phyloP scores from a whole-genome alignment of 225 moss, liverwort and hornwort genomes.

The Thuidium tamariscinum region DNA sequence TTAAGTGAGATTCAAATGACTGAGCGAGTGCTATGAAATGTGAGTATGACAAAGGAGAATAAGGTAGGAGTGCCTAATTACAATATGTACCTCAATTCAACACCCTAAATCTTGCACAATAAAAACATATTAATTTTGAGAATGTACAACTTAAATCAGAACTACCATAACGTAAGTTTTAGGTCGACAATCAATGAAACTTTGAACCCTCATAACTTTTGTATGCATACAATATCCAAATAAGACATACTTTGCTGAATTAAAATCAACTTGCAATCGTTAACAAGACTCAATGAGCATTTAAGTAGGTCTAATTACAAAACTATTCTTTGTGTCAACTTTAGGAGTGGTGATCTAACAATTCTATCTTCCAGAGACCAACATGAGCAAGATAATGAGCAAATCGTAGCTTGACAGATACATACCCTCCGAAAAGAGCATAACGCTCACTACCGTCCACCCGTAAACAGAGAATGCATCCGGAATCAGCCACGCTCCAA shows the following conservation, averaged over 20 bases:
- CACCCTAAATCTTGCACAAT: not conserved
- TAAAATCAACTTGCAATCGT: not conserved
- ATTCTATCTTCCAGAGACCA: not conserved
- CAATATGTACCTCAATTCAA: not conserved
- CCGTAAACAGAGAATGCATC: conserved; percentile 58
- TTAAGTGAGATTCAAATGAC: not conserved
- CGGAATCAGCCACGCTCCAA: conserved; percentile 68
- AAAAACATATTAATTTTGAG: not conserved
- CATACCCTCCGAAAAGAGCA: conserved; percentile 77
- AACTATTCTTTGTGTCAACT: not conserved
- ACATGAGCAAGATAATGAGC: not conserved
- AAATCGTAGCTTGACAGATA: not conserved
- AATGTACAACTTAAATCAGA: not conserved
- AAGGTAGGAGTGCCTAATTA: not conserved
- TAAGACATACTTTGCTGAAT: not conserved
- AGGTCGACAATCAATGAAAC: not conserved
- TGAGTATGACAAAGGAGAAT: not conserved
- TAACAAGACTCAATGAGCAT: not conserved
- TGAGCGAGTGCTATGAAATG: not conserved
- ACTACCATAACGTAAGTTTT: too few species aligned
- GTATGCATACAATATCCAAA: not conserved
- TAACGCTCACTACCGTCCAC: conserved; percentile 61
- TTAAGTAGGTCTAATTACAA: not conserved
- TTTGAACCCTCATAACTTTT: not conserved
- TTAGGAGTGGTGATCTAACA: not conserved